Percentiles rank a stretch among this genome's conserved stretches.
Conservation (phyloP, 2,329 filamentous ascomycete genomes). For the Exophiala sp. region DNA sequence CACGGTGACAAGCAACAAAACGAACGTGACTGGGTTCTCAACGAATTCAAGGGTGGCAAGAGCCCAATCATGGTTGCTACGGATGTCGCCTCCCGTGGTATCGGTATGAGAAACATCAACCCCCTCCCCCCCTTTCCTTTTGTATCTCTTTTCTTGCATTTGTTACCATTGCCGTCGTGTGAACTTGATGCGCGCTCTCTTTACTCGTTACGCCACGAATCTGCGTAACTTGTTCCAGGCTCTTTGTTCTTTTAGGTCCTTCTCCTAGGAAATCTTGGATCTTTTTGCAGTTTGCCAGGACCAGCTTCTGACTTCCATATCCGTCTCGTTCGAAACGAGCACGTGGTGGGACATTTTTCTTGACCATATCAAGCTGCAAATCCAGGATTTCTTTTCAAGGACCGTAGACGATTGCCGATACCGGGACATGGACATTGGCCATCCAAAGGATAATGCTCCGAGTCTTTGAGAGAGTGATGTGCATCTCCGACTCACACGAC, state of each 20-base stretch:
- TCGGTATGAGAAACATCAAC: slow-evolving; percentile 77
- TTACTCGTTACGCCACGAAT: slow-evolving; percentile 79
- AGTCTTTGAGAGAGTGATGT: slow-evolving; percentile 54
- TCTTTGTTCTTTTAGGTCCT: slow-evolving; percentile 67
- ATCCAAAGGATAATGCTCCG: slow-evolving; percentile 39
- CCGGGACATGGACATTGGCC: slow-evolving; percentile 47
- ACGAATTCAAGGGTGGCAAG: slow-evolving; percentile 99
- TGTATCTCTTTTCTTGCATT: slow-evolving; percentile 32
- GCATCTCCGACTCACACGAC: slow-evolving; percentile 59
- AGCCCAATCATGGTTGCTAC: slow-evolving; percentile 99
- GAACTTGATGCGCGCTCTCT: slow-evolving; percentile 73
- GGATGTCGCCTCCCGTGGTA: slow-evolving; percentile 99
- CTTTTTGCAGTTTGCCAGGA: slow-evolving; percentile 34
- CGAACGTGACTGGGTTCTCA: slow-evolving; percentile 98
- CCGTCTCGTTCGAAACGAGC: slow-evolving; percentile 22
- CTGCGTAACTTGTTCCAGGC: slow-evolving; percentile 87
- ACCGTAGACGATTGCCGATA: slow-evolving; percentile 58
- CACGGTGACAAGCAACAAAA: slow-evolving; percentile 99
- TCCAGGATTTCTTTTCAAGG: slow-evolving; percentile 64
- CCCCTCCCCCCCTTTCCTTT: slow-evolving; percentile 34
- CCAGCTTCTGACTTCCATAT: slow-evolving; percentile 22
- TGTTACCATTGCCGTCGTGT: slow-evolving; percentile 54
- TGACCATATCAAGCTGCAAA: slow-evolving; percentile 73
- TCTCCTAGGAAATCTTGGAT: slow-evolving; percentile 82
- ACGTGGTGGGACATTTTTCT: slow-evolving; percentile 54